Evolutionary conservation across 441 rosid genomes (phyloP), one percentile per base, ranked within the genome.

Genomic region (Manihot esculenta): DNA sequence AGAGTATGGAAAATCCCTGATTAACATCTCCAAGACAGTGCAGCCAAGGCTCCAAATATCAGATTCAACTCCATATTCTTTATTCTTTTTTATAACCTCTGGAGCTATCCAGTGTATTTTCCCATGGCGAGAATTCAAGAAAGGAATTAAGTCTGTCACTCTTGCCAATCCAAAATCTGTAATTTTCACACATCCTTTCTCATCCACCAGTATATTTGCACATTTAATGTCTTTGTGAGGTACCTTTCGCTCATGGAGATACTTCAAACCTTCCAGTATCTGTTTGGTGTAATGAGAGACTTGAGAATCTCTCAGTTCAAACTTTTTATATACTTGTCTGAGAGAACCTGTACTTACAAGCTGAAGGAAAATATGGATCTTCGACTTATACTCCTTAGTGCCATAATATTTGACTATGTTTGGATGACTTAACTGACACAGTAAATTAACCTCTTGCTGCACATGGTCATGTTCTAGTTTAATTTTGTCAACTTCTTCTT

Each of bases 21-120:
- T 77, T 33, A 76, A 82, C 91, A 87, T 81, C 80, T 87, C 91
- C 81, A 80, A 75, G 67, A 85, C 91, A 27, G 86, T 80, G 79
- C 89, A 87, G 63, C 91, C 91, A 69, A 87, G 84, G 66, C 89
- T 85, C 85, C 88, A 87, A 57, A 83, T 79, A 80, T 87, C 91
- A 66, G 85, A 84, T 49, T 84, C 78, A 76, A 84, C 83, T 11
- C 54, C 74, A 71, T 71, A 41, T 10, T 12, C 42, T 20, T 58
- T 49, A 5, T 49, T 0, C n/a, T 42, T 26, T 42, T 5, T 53
- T 20, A 44, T 24, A 41, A 53, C 74, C 67, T 71, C 41, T 23
- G 44, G 70, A 23, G 67, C 53, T 21, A 8, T 44, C 67, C 67
- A 63, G 0, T 0, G 3, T 7, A 33, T 10, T 2, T 35, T 44